These are phyloP conservation scores for Solanum gracilifrons DNA, from an alignment of 257 asterid species.

Conservation along the genomic window DNA sequence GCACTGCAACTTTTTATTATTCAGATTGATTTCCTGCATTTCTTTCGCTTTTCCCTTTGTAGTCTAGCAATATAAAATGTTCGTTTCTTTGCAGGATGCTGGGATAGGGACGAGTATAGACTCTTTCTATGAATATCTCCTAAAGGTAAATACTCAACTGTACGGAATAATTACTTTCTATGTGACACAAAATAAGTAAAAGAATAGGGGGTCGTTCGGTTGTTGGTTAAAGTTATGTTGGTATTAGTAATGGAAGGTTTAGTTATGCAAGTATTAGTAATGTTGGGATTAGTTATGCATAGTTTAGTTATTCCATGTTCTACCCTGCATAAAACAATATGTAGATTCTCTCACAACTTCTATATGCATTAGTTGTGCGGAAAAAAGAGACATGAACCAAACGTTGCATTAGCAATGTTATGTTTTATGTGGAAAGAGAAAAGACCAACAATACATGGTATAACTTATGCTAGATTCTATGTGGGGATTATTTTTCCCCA, in stretches of 20 bases:
- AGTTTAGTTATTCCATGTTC: background rate
- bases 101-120: conserved; percentile 99
- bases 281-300: background rate
- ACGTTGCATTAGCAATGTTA: background rate
- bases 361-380: background rate
- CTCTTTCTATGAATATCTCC: conserved; percentile 92
- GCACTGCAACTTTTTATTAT: background rate
- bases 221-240: background rate
- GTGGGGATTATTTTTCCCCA: background rate
- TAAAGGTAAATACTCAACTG: conserved; percentile 53
- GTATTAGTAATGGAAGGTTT: background rate
- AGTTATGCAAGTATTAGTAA: background rate
- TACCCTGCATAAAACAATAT: background rate
- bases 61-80: conserved; percentile 7
- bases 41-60: background rate
- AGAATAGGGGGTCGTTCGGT: background rate
- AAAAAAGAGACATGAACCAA: background rate
- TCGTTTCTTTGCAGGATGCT: conserved; percentile 71
- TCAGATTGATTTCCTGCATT: background rate
- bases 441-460: background rate
- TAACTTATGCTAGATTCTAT: background rate
- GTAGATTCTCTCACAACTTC: background rate
- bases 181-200: background rate
- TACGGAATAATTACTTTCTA: background rate
- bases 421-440: background rate